Evolutionary conservation across 192 early-diverging fungal species (phyloP).

Genomic region (Coemansia sp.): DNA sequence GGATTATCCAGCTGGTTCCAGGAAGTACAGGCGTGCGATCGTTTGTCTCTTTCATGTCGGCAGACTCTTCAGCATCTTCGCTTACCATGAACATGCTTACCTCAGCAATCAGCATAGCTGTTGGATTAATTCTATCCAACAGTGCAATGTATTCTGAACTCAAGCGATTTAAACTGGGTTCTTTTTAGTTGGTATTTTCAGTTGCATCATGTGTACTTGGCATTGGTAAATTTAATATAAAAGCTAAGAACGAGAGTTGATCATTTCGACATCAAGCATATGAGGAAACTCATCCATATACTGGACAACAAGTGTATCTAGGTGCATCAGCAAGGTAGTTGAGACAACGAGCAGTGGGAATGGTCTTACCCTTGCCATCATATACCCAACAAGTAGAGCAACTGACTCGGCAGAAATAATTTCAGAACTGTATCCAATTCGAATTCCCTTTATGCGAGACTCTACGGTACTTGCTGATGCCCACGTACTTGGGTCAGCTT

Average conservation of each 20-base stretch:
- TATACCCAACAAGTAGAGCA: not conserved
- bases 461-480: not conserved
- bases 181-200: slow-evolving; percentile 12
- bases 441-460: not conserved
- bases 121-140: slow-evolving; percentile 30
- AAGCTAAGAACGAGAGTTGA: not conserved
- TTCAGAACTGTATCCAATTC: not conserved
- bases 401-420: not conserved
- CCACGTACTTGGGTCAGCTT: not conserved
- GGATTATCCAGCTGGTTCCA: slow-evolving; percentile 77
- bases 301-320: not conserved
- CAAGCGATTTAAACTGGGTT: slow-evolving; percentile 23
- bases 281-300: not conserved
- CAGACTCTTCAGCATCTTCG: slow-evolving; percentile 44
- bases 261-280: not conserved
- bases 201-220: not conserved
- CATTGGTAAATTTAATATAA: not conserved
- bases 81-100: slow-evolving; percentile 39
- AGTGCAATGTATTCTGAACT: slow-evolving; percentile 32
- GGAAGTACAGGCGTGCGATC: slow-evolving; percentile 67
- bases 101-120: slow-evolving; percentile 32
- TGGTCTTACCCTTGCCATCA: not conserved
- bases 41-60: slow-evolving; percentile 58
- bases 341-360: not conserved
- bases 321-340: not conserved